Conservation (phyloP, 2,329 filamentous ascomycete genomes). For the Orbilia quercus region DNA sequence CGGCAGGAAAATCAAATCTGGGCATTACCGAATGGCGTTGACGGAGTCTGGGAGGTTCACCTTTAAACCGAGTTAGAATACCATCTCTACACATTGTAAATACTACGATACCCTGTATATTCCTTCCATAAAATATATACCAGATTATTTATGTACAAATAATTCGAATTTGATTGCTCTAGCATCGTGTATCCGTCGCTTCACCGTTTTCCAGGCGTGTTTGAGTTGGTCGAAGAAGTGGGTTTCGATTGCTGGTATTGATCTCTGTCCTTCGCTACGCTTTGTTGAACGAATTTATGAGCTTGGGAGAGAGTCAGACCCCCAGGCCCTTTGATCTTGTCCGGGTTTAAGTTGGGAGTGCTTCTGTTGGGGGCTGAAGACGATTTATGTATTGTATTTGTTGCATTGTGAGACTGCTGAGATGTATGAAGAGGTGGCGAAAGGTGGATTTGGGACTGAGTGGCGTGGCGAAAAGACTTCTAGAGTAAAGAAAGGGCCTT, state of each 20-base stretch:
- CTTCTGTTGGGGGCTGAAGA: neutral
- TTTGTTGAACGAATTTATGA: conserved; percentile 11
- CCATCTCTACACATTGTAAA: neutral
- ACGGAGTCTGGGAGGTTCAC: conserved; percentile 29
- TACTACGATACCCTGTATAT: conserved; percentile 24
- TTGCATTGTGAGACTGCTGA: neutral
- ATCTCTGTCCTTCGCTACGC: conserved; percentile 8
- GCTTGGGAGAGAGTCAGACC: conserved; percentile 24
- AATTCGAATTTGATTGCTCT: too few relatives aligned
- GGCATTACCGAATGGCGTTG: conserved; percentile 27
- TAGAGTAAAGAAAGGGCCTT: too few relatives aligned
- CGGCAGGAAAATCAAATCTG: conserved; percentile 52
- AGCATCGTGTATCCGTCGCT: neutral
- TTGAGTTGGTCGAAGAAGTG: neutral
- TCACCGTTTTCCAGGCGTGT: neutral
- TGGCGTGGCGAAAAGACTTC: too few relatives aligned
- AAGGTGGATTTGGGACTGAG: too few relatives aligned
- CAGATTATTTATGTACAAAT: too few relatives aligned
- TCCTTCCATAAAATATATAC: neutral
- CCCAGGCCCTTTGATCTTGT: conserved; percentile 33
- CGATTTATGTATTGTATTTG: neutral
- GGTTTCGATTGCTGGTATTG: conserved; percentile 1
- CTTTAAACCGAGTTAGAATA: neutral
- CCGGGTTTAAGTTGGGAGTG: conserved; percentile 8
- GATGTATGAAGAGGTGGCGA: too few relatives aligned